Evolutionary conservation across 352 stramenopile species (phyloP).

Genomic region (Globisporangium echinulatum): DNA sequence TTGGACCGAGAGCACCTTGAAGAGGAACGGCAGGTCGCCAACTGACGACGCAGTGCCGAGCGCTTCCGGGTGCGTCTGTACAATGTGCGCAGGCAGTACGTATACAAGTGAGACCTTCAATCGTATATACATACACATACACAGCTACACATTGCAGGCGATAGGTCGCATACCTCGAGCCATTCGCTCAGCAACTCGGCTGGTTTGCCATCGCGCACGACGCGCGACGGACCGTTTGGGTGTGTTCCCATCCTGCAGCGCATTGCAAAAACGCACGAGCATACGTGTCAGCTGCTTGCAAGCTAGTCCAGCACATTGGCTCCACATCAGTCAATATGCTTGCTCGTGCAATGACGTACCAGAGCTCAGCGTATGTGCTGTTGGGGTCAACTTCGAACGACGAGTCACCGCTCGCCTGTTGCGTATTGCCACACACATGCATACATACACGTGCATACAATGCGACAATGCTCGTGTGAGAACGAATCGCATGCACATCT

Average conservation of each 20-base stretch:
- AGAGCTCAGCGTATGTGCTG: constrained; percentile 83
- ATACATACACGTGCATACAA: neutral
- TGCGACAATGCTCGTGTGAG: too few species aligned
- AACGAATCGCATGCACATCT: too few species aligned
- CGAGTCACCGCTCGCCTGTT: constrained; percentile 37
- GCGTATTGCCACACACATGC: neutral
- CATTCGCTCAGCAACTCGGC: constrained; percentile 66
- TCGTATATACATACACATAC: neutral
- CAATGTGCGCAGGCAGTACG: neutral
- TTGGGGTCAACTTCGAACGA: constrained; percentile 37
- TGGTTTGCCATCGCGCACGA: constrained; percentile 41
- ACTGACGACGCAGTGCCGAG: constrained; percentile 20
- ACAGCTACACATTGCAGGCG: constrained; percentile 12
- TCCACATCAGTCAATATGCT: neutral
- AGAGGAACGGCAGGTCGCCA: constrained; percentile 94
- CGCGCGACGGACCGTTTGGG: constrained; percentile 83
- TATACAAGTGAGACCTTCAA: neutral
- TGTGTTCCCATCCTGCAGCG: constrained; percentile 90
- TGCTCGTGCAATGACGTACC: constrained; percentile 30
- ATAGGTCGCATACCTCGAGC: constrained; percentile 18
- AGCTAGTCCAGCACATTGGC: neutral
- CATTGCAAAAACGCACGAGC: too few species aligned
- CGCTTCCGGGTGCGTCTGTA: constrained; percentile 28
- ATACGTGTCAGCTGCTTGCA: constrained; percentile 2
- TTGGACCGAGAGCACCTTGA: constrained; percentile 97